Evolutionary conservation across 2,329 filamentous ascomycete species (phyloP), one percentile per base, ranked within the genome.

Genomic region (Plenodomus lindquistii): DNA sequence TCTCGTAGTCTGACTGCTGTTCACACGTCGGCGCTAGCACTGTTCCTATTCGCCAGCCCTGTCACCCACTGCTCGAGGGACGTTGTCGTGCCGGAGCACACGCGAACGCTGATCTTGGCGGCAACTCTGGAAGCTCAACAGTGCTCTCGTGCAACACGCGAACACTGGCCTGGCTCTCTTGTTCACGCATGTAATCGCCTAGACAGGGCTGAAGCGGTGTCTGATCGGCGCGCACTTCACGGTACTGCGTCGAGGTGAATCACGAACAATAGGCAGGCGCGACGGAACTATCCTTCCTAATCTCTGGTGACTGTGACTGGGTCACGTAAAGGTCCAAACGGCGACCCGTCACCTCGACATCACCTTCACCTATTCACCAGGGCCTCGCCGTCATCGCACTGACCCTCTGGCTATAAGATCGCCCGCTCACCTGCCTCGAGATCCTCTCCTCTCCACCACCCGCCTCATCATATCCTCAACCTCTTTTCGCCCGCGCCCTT

Each of bases 391-490:
- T 43, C 20, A 46, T 22, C 34, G 24, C 29, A 46, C 21, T 15
- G 41, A 16, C 31, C 29, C 29, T 44, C n/a, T 42, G 42, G 61
- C 55, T 58, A 62, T 56, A 55, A 38, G 15, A 17, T 16, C 59
- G 39, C 52, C 48, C 51, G 57, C 66, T 48, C 56, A 64, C 59
- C 60, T 61, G 40, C 52, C 51, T 65, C 62, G 40, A 66, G 62
- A 68, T 52, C 41, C 54, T 19, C 51, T 50, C 38, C 21, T 46
- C 44, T 40, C 43, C 42, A 24, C 43, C 48, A 44, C 43, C 17
- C 19, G 22, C 37, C 44, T 36, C 22, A 22, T 42, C 27, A 41
- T 35, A 21, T 20, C 31, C 10, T 35, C 37, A 10, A 20, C 19
- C 18, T 19, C 22, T 39, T 18, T 34, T 22, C 17, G 6, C 6